These are phyloP conservation scores for Tremella fuciformis DNA, from an alignment of 768 basidiomycete species.

Conservation along the genomic window DNA sequence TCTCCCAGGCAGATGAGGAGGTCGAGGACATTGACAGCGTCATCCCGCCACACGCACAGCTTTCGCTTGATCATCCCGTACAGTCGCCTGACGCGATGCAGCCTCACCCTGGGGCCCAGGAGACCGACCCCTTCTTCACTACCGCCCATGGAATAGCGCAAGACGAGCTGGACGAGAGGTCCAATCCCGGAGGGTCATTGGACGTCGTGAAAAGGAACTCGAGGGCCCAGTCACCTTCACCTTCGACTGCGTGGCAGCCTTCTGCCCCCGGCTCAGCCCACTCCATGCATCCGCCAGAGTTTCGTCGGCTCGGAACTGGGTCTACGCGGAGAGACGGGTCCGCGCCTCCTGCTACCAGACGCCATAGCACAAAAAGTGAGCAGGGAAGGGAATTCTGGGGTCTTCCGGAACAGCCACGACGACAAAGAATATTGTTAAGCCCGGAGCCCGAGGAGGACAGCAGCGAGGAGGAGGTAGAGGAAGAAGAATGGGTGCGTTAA, in stretches of 20 bases:
- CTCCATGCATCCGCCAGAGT: constrained; percentile 22
- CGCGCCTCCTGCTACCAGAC: constrained; percentile 10
- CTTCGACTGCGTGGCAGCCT: constrained; percentile 18
- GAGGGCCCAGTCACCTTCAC: constrained; percentile 21
- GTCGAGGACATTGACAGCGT: constrained; percentile 21
- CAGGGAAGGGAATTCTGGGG: constrained; percentile 51
- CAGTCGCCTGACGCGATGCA: constrained; percentile 39
- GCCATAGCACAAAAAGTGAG: constrained; percentile 39
- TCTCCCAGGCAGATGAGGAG: constrained; percentile 68
- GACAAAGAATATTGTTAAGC: constrained; percentile 24
- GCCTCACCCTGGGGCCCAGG: constrained; percentile 38
- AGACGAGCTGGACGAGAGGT: constrained; percentile 36
- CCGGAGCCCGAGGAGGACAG: constrained; percentile 24
- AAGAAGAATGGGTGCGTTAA: constrained; percentile 41
- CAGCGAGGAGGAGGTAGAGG: constrained; percentile 31
- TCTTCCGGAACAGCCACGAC: constrained; percentile 39
- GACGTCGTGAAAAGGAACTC: constrained; percentile 5
- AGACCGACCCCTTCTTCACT: constrained; percentile 50
- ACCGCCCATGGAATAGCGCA: constrained; percentile 20
- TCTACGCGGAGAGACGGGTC: constrained; percentile 6
- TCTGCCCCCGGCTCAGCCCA: constrained; percentile 19
- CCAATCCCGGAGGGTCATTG: constrained; percentile 17
- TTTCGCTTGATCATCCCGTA: constrained; percentile 14
- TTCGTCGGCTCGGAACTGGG: background rate
- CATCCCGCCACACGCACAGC: constrained; percentile 7